phyloP scores from a whole-genome alignment of 306 rosid genomes.

The Elaeagnus macrophylla region DNA sequence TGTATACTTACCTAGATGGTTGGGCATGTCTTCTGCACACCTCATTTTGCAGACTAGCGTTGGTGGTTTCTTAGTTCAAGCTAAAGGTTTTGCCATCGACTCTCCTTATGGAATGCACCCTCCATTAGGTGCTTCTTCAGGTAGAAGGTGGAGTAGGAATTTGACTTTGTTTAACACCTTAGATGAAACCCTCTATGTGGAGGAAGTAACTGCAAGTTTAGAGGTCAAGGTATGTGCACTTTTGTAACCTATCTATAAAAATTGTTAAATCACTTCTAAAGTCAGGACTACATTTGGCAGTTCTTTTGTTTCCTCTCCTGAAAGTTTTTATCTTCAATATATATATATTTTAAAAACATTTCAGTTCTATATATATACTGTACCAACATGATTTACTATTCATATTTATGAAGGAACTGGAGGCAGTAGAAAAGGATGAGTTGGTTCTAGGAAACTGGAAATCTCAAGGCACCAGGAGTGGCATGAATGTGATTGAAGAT shows the following conservation, averaged over 20 bases:
- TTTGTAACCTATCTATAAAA: no score
- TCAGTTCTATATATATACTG: not conserved
- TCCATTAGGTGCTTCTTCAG: slow-evolving; percentile 40
- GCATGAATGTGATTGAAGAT: slow-evolving; percentile 66
- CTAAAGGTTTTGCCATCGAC: slow-evolving; percentile 64
- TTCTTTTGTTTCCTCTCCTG: not conserved
- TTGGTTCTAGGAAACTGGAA: slow-evolving; percentile 78
- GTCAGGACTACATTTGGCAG: no score
- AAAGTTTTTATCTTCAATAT: not conserved
- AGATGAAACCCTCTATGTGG: slow-evolving; percentile 60
- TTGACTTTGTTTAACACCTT: slow-evolving; percentile 70
- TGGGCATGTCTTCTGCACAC: slow-evolving; percentile 67
- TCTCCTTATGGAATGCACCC: slow-evolving; percentile 79
- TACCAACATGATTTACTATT: slow-evolving; percentile 16
- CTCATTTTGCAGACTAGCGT: slow-evolving; percentile 80
- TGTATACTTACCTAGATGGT: slow-evolving; percentile 66
- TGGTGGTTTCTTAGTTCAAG: slow-evolving; percentile 82
- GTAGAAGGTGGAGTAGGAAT: slow-evolving; percentile 67
- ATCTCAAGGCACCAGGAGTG: slow-evolving; percentile 49
- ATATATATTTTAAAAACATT: no score
- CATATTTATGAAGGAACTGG: slow-evolving; percentile 37
- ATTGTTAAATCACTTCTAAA: no score
- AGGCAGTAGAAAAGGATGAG: slow-evolving; percentile 41
- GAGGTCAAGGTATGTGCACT: no score
- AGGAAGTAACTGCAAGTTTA: slow-evolving; percentile 68